Evolutionary conservation across 805 yeast species (phyloP), one percentile per base, ranked within the genome.

Genomic region (Metschnikowia similis): DNA sequence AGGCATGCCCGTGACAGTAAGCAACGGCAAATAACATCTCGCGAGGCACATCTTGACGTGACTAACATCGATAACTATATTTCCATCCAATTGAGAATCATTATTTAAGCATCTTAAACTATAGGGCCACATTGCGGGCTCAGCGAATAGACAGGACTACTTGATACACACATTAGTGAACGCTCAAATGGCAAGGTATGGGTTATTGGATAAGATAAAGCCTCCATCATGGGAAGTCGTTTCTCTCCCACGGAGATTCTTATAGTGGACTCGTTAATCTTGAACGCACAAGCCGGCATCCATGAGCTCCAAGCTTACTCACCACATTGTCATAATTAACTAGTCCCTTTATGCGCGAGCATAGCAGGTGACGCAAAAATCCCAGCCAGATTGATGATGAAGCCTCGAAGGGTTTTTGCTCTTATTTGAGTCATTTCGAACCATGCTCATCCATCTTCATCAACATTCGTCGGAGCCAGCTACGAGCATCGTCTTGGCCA

Each of bases 1-100:
- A 60, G 61, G 61, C 3, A 49, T 59, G 14, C 60, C 58, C 2
- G 60, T 57, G 30, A 54, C 57, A 2, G 60, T 56, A n/a, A 35
- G 60, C 4, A 57, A 56, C 30, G 35, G 60, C 58, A 9, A 50
- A 49, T 57, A 8, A 58, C 61, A 1, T 54, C 56, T 17, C 54
- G 61, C 35, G 58, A 57, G 40, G 52, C 54, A 17, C 39, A 54
- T 8, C 61, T 60, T 13, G 55, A 57, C 29, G 42, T 55, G 0
- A 37, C 49, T 3, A 44, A 51, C 27, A 57, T 57, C 13, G 58
- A 52, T 10, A 46, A 48, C 8, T 57, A 35, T 38, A 49, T 57
- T 9, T 52, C 27, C 53, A 48, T 36, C 39, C 50, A n/a, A 7
- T 4, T 26, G 11, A 21, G 37, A 40, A 6, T 49, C 34, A 35